Evolutionary conservation across 306 rosid species (phyloP).

Genomic region (Prinsepia uniflora): DNA sequence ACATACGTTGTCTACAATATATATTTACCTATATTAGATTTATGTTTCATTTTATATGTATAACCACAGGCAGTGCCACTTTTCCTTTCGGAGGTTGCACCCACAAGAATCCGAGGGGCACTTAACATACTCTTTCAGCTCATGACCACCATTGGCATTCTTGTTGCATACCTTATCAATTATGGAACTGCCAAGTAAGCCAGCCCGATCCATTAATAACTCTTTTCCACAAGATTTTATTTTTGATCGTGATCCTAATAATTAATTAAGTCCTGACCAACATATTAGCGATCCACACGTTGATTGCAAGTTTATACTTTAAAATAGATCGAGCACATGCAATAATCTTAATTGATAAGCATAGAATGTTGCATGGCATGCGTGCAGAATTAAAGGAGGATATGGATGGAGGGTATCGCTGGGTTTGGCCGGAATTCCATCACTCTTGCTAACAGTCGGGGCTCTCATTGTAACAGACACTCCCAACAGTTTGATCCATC

Average conservation of each 20-base stretch:
- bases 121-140: conserved; percentile 63
- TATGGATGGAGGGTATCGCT: conserved; percentile 67
- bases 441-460: conserved; percentile 36
- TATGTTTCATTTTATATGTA: background rate
- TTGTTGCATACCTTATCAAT: conserved; percentile 50
- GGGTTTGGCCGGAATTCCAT: conserved; percentile 48
- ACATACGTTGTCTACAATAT: too few relatives aligned
- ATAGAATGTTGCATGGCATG: too few relatives aligned
- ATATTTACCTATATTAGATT: background rate
- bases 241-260: background rate
- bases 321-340: too few relatives aligned
- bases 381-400: conserved; percentile 38
- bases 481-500: conserved; percentile 53
- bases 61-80: conserved; percentile 60
- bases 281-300: background rate
- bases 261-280: too few relatives aligned
- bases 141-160: conserved; percentile 56
- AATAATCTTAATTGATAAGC: too few relatives aligned
- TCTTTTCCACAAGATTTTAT: too few relatives aligned
- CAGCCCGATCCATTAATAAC: too few relatives aligned
- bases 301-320: too few relatives aligned
- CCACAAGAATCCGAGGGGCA: conserved; percentile 67
- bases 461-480: conserved; percentile 44
- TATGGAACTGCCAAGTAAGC: conserved; percentile 48
- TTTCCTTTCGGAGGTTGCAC: conserved; percentile 67